phyloP scores from a whole-genome alignment of 106 monocot genomes.

The Dendrobium huoshanense region DNA sequence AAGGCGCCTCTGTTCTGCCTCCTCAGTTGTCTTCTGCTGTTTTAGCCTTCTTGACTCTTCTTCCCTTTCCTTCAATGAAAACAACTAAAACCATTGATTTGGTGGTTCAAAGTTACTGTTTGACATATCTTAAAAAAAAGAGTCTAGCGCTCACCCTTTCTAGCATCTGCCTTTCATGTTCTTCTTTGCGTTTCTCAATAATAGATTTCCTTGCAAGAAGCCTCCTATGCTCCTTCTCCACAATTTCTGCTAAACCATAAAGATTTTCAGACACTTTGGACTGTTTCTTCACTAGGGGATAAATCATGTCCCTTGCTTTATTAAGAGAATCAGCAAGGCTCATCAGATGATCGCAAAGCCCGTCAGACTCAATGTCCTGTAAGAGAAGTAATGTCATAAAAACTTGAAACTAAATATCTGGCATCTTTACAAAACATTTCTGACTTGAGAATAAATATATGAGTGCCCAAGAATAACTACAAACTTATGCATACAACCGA shows the following conservation, averaged over 20 bases:
- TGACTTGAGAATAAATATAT: neutral
- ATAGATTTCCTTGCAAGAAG: conserved; percentile 93
- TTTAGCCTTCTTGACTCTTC: conserved; percentile 89
- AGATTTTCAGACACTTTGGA: conserved; percentile 43
- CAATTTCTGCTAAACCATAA: conserved; percentile 44
- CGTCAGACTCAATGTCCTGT: conserved; percentile 88
- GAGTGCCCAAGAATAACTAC: neutral
- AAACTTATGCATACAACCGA: neutral
- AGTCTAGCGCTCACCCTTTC: conserved; percentile 39
- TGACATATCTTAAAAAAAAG: no score
- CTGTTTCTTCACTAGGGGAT: conserved; percentile 39
- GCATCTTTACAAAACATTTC: no score
- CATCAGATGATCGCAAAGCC: conserved; percentile 48
- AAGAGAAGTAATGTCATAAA: conserved; percentile 1
- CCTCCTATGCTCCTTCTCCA: conserved; percentile 88
- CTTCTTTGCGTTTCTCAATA: conserved; percentile 99
- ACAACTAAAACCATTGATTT: neutral
- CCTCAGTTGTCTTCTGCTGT: conserved; percentile 78
- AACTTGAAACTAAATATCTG: no score
- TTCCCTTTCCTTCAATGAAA: conserved; percentile 59
- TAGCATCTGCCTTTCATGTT: conserved; percentile 91
- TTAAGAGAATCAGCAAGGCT: conserved; percentile 66
- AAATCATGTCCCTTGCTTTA: conserved; percentile 64
- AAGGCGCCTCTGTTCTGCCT: conserved; percentile 80
- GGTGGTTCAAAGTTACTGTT: no score